Percentiles rank a stretch among this genome's conserved stretches.
These are phyloP conservation scores for Breviolum minutum DNA, from an alignment of 73 alveolate genomes.

Conservation along the genomic window DNA sequence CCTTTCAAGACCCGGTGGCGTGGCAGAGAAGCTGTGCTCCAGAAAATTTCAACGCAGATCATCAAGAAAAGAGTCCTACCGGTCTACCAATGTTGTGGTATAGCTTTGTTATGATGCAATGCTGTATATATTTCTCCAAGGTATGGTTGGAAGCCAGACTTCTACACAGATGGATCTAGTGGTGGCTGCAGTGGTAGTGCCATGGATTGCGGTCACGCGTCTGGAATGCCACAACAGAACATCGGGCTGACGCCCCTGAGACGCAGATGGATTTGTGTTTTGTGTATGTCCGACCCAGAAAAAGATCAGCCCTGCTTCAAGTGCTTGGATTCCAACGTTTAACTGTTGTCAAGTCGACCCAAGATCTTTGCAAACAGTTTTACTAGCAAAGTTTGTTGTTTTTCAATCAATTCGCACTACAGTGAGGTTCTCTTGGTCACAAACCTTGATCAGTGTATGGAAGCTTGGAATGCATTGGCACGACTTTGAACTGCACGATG, in stretches of 20 bases:
- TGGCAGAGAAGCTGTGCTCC: not conserved
- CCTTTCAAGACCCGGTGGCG: constrained; percentile 37
- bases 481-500: not conserved
- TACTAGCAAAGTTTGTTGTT: no score
- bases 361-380: no score
- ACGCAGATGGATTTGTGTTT: not conserved
- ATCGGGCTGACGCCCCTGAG: constrained; percentile 14
- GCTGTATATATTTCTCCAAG: not conserved
- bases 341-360: no score
- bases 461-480: not conserved
- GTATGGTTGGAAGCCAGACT: not conserved
- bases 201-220: not conserved
- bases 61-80: not conserved
- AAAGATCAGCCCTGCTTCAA: no score
- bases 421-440: constrained; percentile 11
- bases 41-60: not conserved
- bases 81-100: no score
- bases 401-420: no score
- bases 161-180: not conserved
- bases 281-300: no score
- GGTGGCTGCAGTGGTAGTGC: not conserved
- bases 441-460: constrained; percentile 52
- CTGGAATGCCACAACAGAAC: constrained; percentile 56
- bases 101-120: no score
- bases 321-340: no score